Evolutionary conservation across 2,329 filamentous ascomycete genomes (phyloP), one percentile per base, ranked within the genome.

Genomic region (Botrytis cinerea): DNA sequence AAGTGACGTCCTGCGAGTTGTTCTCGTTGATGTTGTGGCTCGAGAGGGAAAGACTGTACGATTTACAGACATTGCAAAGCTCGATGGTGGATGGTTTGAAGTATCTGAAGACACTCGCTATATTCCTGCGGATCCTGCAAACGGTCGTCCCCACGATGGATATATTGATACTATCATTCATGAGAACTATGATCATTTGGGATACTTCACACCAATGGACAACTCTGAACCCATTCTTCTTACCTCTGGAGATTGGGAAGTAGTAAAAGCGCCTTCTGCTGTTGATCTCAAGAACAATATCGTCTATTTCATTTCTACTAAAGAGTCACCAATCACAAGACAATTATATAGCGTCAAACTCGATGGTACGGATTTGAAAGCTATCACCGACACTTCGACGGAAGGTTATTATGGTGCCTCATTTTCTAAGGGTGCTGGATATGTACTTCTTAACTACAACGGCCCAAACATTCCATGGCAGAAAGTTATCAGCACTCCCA

Each of bases 61-160:
- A 76, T 92, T 90, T 32, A 88, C 93, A 67, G 90, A 99, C 81
- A 90, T 98, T 67, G 89, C 90, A 76, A 87, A 91, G 73, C 86
- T 98, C n/a, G 96, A 99, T 81, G 95, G 95, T 35, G 97, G 96
- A 48, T 99, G 96, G 96, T 95, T 98, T 78, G 96, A 99, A 83
- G 93, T 97, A 60, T 93, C 94, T 1, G 92, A 97, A 78, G 89
- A 91, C 60, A 97, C 95, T 5, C 90, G 86, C 22, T 98, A 92
- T 80, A 91, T 99, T 73, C 96, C 96, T 2, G 93, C 94, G 5
- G 93, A 98, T 81, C 88, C 92, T 35, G 82, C 84, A 18, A 93
- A 93, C 75, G 93, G 93, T 22, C 90, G 95, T 35, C 86, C 88
- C 2, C 83, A 95, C 8, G 94, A 98, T 82, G 96, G 96, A 35